Evolutionary conservation across 2,329 filamentous ascomycete genomes (phyloP), one percentile per base, ranked within the genome.

Genomic region (Trichoderma sp.): DNA sequence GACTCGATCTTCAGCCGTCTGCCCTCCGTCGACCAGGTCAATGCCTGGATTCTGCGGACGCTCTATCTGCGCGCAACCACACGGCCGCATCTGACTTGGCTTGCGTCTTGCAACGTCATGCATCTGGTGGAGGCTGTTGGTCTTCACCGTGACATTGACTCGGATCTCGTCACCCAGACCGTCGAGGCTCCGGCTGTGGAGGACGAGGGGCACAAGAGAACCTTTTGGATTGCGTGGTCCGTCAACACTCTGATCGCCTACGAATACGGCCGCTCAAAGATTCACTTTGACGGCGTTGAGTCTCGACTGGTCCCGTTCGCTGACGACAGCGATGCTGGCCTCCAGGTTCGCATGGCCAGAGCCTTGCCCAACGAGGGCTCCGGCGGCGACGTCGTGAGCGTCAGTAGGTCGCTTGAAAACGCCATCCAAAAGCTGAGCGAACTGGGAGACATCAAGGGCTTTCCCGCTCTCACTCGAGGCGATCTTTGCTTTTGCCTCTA

Each of bases 21-120:
- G 3, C 65, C 65, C 28, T 60, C 71, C 34, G 63, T 71, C n/a
- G 71, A 71, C 43, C 63, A 71, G 5, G 66, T 73, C 56, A 70
- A 60, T 5, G 71, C 70, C 5, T 72, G 71, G 71, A 66, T 72
- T 21, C 56, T 72, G 5, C 66, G 71, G 10, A 69, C 71, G 5
- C 55, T 72, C 8, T 72, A 71, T 60, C 56, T 70, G 8, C 69
- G 71, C 7, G 59, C 71, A 21, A 72, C 70, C 5, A 72, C 71
- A 4, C 49, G 71, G 10, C 71, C 71, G 11, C 69, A 71, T 34
- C 60, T 72, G 5, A 59, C 70, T 2, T 70, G 69, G 58, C 56
- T 72, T 52, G 59, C 71, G 16, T 69, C 59, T 24, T 71, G 70
- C 64, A 71, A 56, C 34, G 69, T 70, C 18, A 69, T 72, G 64